Base-by-base conservation (phyloP, 2,329 filamentous ascomycete genomes). In the Zarea fungicola region DNA sequence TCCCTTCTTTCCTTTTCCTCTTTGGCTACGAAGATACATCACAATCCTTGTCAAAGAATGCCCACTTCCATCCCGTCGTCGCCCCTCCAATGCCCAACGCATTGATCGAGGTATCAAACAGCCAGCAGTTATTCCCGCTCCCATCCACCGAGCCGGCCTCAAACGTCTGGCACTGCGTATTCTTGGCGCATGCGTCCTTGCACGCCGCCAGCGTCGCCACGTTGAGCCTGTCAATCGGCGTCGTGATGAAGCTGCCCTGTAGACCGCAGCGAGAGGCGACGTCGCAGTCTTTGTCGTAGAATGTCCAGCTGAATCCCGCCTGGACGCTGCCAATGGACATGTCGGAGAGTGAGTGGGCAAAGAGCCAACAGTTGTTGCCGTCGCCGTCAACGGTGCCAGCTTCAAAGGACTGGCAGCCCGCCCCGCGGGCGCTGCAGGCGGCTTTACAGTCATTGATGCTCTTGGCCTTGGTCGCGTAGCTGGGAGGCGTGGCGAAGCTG, bases 311-410 rank as follows among this genome's bases (percentile, higher is more conserved):
- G 47, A 49, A 49, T 23, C 47, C 47, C 18, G 43, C 39, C 19
- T 43, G 32, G 10, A 26, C 31, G 32, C 14, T n/a, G 47, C 47
- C 47, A 21, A 49, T 18, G 14, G 43, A 39, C 47, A 49, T 42
- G 23, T 49, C 47, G 31, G 31, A 31, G 3, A 49, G 39, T n/a
- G 8, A 6, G 14, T 43, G 29, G 7, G 23, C 18, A 8, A 49
- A 49, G 6, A 49, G 32, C 47, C 47, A 49, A 40, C 47, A 49
- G 40, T 49, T 49, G 47, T 49, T 42, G 39, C 40, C 40, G 47
- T 42, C 29, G 40, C 47, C 47, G 40, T 49, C 47, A 31, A 49
- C 39, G 31, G 47, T 49, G 40, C 47, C 47, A 13, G 32, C 39
- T 26, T 49, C 47, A n/a, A 49, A 49, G 16, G 47, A 23, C 18